Percentiles rank a stretch among this genome's conserved stretches.
These are phyloP conservation scores for Penicillium sp. DNA, from an alignment of 2,329 filamentous ascomycete genomes.

Conservation along the genomic window DNA sequence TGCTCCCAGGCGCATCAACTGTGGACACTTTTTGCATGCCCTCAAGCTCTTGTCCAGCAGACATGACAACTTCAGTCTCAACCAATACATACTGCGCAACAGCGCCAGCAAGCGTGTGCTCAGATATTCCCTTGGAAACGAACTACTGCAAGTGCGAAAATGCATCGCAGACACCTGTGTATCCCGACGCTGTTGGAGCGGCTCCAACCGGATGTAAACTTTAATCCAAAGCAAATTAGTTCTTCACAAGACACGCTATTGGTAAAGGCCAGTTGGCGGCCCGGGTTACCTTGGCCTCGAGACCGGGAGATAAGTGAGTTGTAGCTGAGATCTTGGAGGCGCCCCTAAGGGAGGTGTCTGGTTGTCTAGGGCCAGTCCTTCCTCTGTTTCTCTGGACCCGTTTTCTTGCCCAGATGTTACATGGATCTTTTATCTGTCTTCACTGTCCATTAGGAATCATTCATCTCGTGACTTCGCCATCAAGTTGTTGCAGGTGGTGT, in stretches of 20 bases:
- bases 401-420: not conserved
- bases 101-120: slow-evolving; percentile 12
- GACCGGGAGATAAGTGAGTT: not conserved
- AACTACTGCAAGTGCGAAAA: slow-evolving; percentile 20
- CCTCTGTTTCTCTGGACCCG: not conserved
- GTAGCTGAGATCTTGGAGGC: no score
- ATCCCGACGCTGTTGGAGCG: slow-evolving; percentile 16
- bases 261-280: not conserved
- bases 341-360: not conserved
- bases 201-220: slow-evolving; percentile 20
- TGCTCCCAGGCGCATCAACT: slow-evolving; percentile 3
- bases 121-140: slow-evolving; percentile 10
- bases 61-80: slow-evolving; percentile 23
- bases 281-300: not conserved
- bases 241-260: no score
- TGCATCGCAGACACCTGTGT: slow-evolving; percentile 19
- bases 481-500: not conserved
- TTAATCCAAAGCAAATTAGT: not conserved
- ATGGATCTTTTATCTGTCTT: not conserved
- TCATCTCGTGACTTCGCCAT: no score
- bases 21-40: slow-evolving; percentile 28
- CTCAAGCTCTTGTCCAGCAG: slow-evolving; percentile 20
- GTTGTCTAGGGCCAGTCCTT: not conserved
- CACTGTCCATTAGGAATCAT: no score
- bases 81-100: slow-evolving; percentile 22